Base-by-base conservation (phyloP, 2,329 filamentous ascomycete genomes). In the Colletotrichum abscissum region DNA sequence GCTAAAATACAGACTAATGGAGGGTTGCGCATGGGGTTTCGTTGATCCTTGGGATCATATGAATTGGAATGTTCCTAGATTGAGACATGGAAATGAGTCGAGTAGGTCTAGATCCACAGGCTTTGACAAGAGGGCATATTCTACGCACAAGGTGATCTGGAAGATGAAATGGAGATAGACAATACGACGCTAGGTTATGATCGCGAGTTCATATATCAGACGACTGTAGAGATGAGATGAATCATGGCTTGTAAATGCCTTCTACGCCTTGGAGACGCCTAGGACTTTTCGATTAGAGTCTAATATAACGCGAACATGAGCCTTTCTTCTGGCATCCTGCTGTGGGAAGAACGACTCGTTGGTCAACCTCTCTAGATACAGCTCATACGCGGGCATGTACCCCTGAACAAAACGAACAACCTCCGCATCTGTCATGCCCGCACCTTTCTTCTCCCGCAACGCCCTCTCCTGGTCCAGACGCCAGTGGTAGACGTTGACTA, bases 311-410 rank as follows among this genome's bases (percentile, higher is more conserved):
- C 65, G 69, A 8, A 72, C n/a, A 42, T 69, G 69, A n/a, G 38
- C 16, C 33, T 72, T 69, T 7, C 33, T 16, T 9, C 14, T 2
- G 1, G 4, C 52, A 19, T 42, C 33, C 46, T 46, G 24, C 16
- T 55, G 16, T 8, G 28, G 4, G 24, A 68, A 72, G 19, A 72
- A 55, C 1, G 69, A 54, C 60, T 72, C 66, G 9, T 42, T 22
- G 16, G 60, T 46, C 26, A 72, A 42, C 19, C 30, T 63, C 3
- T 74, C 71, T 26, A 74, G 67, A 52, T 71, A 74, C 55, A 74
- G 35, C 14, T 74, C 71, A 26, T 74, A 74, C 19, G 71, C 71
- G 4, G 71, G 71, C 71, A 74, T 74, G 57, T 74, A 74, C 19
- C 71, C 71, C 49, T 71, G 62, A 14, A 74, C 71, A n/a, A 74